Base-by-base conservation (phyloP, 2,329 filamentous ascomycete species). In the Fusarium papillatum region DNA sequence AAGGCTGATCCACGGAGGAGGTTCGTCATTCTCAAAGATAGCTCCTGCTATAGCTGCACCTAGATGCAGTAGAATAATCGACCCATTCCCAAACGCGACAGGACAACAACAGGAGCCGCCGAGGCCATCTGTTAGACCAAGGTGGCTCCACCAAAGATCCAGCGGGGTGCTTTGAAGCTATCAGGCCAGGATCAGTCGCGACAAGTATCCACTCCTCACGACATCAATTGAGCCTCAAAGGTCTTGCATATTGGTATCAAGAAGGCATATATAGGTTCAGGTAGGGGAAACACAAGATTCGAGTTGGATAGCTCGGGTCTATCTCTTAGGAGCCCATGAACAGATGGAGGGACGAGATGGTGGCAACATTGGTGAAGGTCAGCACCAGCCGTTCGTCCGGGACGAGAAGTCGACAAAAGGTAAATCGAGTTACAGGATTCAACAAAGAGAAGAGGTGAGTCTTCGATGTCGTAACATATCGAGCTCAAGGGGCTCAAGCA, bases 1-100 rank as follows among this genome's bases (percentile, higher is more conserved):
- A 88, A 88, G 24, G 87, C 87, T 43, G 86, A 84, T 57, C 87
- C 87, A 70, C 82, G 83, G 36, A 88, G 80, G 36, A 87, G 80
- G 43, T 82, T 79, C 17, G 82, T 77, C 85, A 87, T 87, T 43
- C 31, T 75, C 41, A 38, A 48, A 59, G 29, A 60, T 36, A 41
- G 29, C 19, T 64, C 61, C n/a, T 38, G 22, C 5, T 13, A 38
- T 22, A 13, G 17, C n/a, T 38, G 55, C 26, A 50, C 19, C 36
- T 62, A 48, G 13, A 50, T n/a, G 31, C 41, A 34, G 31, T 48
- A 29, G 36, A 55, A 41, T 31, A 26, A 65, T 76, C 73, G 53
- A 66, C 64, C 68, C 68, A 71, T 72, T 22, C 24, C 41, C 38
- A 61, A 43, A 31, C 29, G n/a, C 55, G 22, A 38, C 39, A 62